Percentiles rank a stretch among this genome's conserved stretches.
Evolutionary conservation across 345 rosid genomes (phyloP).

Genomic region (Eutrema heterophyllum): DNA sequence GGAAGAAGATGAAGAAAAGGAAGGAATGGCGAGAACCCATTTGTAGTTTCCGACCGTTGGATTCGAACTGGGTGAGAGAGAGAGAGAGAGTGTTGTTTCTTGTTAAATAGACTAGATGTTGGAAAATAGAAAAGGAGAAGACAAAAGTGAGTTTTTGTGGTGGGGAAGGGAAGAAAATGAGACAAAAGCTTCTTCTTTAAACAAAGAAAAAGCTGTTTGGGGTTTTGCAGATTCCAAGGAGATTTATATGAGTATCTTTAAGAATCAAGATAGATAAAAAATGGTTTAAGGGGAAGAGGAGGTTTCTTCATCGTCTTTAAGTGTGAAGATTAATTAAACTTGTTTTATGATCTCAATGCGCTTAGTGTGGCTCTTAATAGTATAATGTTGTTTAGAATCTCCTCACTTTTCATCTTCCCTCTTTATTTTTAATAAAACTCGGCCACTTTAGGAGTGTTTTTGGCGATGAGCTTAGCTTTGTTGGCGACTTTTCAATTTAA

Average conservation of each 20-base stretch:
- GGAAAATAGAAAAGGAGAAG: background rate
- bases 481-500: background rate
- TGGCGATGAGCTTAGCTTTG: background rate
- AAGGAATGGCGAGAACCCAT: constrained; percentile 15
- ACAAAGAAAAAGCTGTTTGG: background rate
- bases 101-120: background rate
- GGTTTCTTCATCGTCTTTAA: constrained; percentile 32
- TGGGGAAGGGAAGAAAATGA: constrained; percentile 11
- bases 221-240: constrained; percentile 8
- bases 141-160: constrained; percentile 22
- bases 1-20: constrained; percentile 23
- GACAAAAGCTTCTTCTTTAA: constrained; percentile 17
- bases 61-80: background rate
- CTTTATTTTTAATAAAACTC: background rate
- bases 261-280: background rate
- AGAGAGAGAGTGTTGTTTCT: background rate
- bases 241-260: constrained; percentile 9
- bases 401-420: background rate
- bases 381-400: background rate
- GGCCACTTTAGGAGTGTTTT: background rate
- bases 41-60: constrained; percentile 27
- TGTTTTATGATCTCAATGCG: constrained; percentile 18
- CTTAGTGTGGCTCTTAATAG: constrained; percentile 6
- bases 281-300: constrained; percentile 20
- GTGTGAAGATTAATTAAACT: constrained; percentile 18